phyloP scores from a whole-genome alignment of 2,329 filamentous ascomycete genomes.

The Diaporthe sp. region DNA sequence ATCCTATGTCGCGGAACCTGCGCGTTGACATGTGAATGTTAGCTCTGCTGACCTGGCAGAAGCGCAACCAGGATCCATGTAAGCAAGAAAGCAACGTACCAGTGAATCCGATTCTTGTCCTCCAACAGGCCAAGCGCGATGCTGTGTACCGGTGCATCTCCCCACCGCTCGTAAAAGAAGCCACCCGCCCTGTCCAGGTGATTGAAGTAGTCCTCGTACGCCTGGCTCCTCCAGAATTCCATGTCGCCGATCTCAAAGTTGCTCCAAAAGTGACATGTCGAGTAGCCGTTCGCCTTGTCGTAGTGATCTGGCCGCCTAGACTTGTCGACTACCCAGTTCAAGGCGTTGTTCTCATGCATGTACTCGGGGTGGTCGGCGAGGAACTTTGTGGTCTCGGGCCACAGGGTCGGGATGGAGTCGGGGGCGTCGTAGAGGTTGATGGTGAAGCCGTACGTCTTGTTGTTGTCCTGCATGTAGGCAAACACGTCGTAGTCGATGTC shows the following conservation, averaged over 20 bases:
- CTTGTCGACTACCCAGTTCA: constrained; percentile 88
- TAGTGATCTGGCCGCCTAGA: constrained; percentile 83
- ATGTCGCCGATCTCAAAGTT: constrained; percentile 98
- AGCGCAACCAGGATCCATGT: neutral
- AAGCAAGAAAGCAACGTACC: constrained; percentile 68
- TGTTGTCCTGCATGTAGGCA: constrained; percentile 96
- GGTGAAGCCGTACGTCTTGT: constrained; percentile 99
- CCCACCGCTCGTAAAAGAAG: constrained; percentile 99
- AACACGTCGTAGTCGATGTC: constrained; percentile 99
- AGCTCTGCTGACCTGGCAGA: neutral
- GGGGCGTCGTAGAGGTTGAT: constrained; percentile 97
- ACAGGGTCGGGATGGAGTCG: constrained; percentile 85
- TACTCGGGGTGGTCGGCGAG: constrained; percentile 86
- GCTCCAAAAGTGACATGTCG: constrained; percentile 98
- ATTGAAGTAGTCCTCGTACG: constrained; percentile 96
- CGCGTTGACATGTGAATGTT: constrained; percentile 13
- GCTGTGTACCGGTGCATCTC: constrained; percentile 96
- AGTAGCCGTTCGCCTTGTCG: constrained; percentile 88
- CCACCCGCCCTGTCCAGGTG: constrained; percentile 94
- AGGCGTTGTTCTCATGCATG: constrained; percentile 85
- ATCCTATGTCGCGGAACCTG: constrained; percentile 99
- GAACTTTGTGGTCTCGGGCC: constrained; percentile 97
- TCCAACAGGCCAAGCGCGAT: constrained; percentile 94
- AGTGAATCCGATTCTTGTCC: constrained; percentile 91
- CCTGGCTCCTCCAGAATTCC: constrained; percentile 89